phyloP scores from a whole-genome alignment of 2,329 filamentous ascomycete genomes.

The Penicillium thymicola region DNA sequence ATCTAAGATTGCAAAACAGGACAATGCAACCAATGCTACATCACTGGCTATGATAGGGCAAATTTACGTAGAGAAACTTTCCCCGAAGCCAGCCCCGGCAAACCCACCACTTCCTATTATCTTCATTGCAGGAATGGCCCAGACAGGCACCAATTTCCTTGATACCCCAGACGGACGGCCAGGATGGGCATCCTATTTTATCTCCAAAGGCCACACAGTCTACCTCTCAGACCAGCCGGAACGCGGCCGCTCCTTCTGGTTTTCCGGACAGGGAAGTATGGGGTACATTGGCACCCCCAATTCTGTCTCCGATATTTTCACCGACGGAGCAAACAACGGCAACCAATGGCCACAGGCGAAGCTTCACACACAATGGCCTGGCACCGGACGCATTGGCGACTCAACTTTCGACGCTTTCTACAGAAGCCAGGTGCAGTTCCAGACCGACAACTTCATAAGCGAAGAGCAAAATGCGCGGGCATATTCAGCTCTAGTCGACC shows the following conservation, averaged over 20 bases:
- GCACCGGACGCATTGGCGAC: slow-evolving; percentile 32
- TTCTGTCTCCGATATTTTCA: background rate
- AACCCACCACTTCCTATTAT: slow-evolving; percentile 2
- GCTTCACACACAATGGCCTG: slow-evolving; percentile 43
- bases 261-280: background rate
- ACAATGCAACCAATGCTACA: background rate
- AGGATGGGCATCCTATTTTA: slow-evolving; percentile 3
- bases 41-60: background rate
- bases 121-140: background rate
- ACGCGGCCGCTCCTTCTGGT: slow-evolving; percentile 1
- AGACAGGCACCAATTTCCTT: slow-evolving; percentile 3
- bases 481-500: slow-evolving; percentile 23
- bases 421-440: slow-evolving; percentile 6
- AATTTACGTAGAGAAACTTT: slow-evolving; percentile 3
- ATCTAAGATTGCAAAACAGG: background rate
- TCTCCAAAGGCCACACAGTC: slow-evolving; percentile 2
- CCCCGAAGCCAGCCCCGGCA: background rate
- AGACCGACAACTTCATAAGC: slow-evolving; percentile 19
- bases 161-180: slow-evolving; percentile 3
- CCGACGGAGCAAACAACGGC: slow-evolving; percentile 4
- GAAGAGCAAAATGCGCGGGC: slow-evolving; percentile 16
- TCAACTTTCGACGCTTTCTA: slow-evolving; percentile 30
- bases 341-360: slow-evolving; percentile 35
- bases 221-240: slow-evolving; percentile 2
- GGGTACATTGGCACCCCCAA: background rate